These are phyloP conservation scores for Phytophthora cryptogea DNA, from an alignment of 352 stramenopile genomes.

Conservation along the genomic window DNA sequence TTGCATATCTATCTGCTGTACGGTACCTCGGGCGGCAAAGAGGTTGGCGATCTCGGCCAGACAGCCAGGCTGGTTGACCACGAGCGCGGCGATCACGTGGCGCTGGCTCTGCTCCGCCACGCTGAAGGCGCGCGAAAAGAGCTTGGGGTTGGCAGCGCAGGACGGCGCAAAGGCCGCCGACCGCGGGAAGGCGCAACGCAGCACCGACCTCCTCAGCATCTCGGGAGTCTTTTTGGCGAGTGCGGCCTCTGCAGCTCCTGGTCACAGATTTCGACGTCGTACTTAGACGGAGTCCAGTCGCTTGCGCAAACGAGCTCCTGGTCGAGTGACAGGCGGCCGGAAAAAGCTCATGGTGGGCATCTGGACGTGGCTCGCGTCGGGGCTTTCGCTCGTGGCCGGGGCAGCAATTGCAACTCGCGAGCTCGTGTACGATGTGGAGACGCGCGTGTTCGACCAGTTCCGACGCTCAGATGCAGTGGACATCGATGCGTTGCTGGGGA, in stretches of 20 bases:
- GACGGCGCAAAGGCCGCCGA: slow-evolving; percentile 14
- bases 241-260: slow-evolving; percentile 26
- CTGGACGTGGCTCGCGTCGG: slow-evolving; percentile 21
- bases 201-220: slow-evolving; percentile 43
- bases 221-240: slow-evolving; percentile 26
- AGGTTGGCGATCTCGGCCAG: slow-evolving; percentile 88
- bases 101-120: slow-evolving; percentile 53
- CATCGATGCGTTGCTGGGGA: slow-evolving; percentile 28
- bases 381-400: not conserved
- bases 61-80: slow-evolving; percentile 86
- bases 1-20: slow-evolving; percentile 1
- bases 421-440: slow-evolving; percentile 27
- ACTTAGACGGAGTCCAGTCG: not conserved
- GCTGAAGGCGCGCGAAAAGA: slow-evolving; percentile 45
- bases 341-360: slow-evolving; percentile 40
- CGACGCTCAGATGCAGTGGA: slow-evolving; percentile 3
- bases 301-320: slow-evolving; percentile 23
- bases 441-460: slow-evolving; percentile 15
- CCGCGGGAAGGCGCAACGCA: slow-evolving; percentile 32
- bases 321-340: slow-evolving; percentile 13
- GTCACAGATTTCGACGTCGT: slow-evolving; percentile 1
- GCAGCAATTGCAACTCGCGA: slow-evolving; percentile 12
- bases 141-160: slow-evolving; percentile 6
- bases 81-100: slow-evolving; percentile 84
- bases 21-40: slow-evolving; percentile 69